Percentiles rank a stretch among this genome's conserved stretches.
These are phyloP conservation scores for Tricholomella constricta DNA, from an alignment of 768 basidiomycete species.

Conservation along the genomic window DNA sequence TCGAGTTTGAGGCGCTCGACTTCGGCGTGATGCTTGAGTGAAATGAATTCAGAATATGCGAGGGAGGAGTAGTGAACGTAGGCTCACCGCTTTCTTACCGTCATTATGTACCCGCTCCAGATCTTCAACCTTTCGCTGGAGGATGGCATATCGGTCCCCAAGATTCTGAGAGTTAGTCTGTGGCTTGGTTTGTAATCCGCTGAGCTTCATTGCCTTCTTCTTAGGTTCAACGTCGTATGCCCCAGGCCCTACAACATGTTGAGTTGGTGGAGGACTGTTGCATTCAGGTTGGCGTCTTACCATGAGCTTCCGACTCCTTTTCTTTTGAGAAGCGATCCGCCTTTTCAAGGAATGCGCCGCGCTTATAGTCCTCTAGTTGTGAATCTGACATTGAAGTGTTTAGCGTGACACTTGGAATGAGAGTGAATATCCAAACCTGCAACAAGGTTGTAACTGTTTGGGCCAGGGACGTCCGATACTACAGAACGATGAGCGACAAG, in stretches of 20 bases:
- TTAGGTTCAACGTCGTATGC: conserved; percentile 28
- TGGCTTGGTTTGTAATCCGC: conserved; percentile 18
- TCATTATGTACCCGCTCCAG: conserved; percentile 64
- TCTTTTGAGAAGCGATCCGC: conserved; percentile 52
- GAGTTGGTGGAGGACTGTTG: neutral
- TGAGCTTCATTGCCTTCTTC: conserved; percentile 28
- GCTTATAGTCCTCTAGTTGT: conserved; percentile 53
- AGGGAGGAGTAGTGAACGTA: neutral
- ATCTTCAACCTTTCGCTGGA: conserved; percentile 67
- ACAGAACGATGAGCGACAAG: neutral
- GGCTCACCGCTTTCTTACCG: conserved; percentile 63
- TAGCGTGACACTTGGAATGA: neutral
- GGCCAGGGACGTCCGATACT: conserved; percentile 57
- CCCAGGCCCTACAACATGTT: conserved; percentile 33
- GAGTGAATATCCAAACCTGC: conserved; percentile 32
- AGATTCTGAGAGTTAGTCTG: conserved; percentile 20
- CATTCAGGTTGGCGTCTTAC: conserved; percentile 28
- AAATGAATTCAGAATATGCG: neutral
- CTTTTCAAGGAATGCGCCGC: conserved; percentile 61
- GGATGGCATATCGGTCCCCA: conserved; percentile 51
- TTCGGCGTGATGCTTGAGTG: conserved; percentile 57
- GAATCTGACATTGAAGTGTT: conserved; percentile 33
- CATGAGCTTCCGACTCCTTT: conserved; percentile 40
- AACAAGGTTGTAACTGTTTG: conserved; percentile 46
- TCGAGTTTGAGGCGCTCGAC: conserved; percentile 62